Conservation (phyloP, 148 eudicot genomes). For the Bassia scoparia region DNA sequence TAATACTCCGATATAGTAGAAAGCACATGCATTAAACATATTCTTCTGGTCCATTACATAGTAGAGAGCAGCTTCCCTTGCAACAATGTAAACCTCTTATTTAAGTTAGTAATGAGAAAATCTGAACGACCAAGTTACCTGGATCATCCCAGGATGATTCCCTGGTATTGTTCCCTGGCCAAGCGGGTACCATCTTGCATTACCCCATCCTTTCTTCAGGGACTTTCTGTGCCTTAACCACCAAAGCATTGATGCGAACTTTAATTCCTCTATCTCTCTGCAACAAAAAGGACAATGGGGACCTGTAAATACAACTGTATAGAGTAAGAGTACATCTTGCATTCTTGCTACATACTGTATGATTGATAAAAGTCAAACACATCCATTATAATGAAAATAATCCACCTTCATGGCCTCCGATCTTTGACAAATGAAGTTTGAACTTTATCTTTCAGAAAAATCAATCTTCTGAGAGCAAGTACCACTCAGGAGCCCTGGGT, state of each 20-base stretch:
- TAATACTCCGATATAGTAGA: not conserved
- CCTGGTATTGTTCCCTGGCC: constrained; percentile 69
- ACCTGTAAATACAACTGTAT: not conserved
- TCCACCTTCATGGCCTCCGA: constrained; percentile 93
- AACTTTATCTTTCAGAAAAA: constrained; percentile 65
- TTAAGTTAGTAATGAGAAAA: not conserved
- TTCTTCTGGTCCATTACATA: not conserved
- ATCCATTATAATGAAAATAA: too few relatives aligned
- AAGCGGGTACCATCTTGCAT: constrained; percentile 76
- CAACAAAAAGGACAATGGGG: not conserved
- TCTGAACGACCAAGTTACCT: constrained; percentile 36
- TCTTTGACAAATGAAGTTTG: constrained; percentile 83
- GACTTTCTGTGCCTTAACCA: constrained; percentile 55
- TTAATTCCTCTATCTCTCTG: constrained; percentile 88
- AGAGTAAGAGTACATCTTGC: not conserved
- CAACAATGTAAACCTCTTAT: not conserved
- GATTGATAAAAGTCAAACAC: not conserved
- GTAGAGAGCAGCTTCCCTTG: not conserved
- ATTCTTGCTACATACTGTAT: not conserved
- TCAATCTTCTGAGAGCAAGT: constrained; percentile 73
- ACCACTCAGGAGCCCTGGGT: constrained; percentile 94
- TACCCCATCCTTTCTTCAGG: constrained; percentile 74
- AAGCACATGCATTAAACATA: not conserved
- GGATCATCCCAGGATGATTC: constrained; percentile 81
- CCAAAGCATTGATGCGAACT: constrained; percentile 58